Evolutionary conservation across 2,329 filamentous ascomycete species (phyloP), one percentile per base, ranked within the genome.

Genomic region (Colletotrichum tanaceti): DNA sequence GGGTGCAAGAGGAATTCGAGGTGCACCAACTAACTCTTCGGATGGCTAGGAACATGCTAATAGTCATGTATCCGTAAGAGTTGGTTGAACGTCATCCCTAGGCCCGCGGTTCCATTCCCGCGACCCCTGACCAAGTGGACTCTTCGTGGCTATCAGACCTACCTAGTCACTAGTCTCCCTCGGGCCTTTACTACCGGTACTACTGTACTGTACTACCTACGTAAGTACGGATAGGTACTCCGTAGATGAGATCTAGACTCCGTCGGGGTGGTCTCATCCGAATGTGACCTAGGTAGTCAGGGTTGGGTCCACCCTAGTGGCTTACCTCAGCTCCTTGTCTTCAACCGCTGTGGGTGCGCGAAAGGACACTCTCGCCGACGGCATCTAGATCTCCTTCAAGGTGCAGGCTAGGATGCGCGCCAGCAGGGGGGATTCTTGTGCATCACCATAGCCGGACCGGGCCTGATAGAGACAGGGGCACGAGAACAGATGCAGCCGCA

Each of bases 21-120:
- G 5, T 41, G 39, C 39, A 18, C 3, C 39, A 41, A 2, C 32
- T 3, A 41, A 41, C 16, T 41, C 28, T 32, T 41, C 39, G 11
- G 39, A 13, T 41, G 39, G 39, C 11, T 41, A 41, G 14, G 39
- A 41, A 41, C 11, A 41, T 41, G 11, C 16, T 18, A 18, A 41
- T 35, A 7, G 39, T 41, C 13, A 5, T 11, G 24, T 50, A 18
- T 18, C 44, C n/a, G 6, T 41, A 18, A 41, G 39, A 18, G 16
- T 38, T 14, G n/a, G 22, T 38, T 47, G 41, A 55, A 38, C 54
- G 54, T 64, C 62, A 64, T 64, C 54, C 62, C 62, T 64, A 24
- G 52, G 38, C 43, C 52, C 61, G 18, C 58, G 43, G 20, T 41
- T 41, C 52, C 52, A 57, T 50, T 41, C 58, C 44, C 20, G 35